Evolutionary conservation across 139 green algal genomes (phyloP), one percentile per base, ranked within the genome.

Genomic region (Chlorella sp.): DNA sequence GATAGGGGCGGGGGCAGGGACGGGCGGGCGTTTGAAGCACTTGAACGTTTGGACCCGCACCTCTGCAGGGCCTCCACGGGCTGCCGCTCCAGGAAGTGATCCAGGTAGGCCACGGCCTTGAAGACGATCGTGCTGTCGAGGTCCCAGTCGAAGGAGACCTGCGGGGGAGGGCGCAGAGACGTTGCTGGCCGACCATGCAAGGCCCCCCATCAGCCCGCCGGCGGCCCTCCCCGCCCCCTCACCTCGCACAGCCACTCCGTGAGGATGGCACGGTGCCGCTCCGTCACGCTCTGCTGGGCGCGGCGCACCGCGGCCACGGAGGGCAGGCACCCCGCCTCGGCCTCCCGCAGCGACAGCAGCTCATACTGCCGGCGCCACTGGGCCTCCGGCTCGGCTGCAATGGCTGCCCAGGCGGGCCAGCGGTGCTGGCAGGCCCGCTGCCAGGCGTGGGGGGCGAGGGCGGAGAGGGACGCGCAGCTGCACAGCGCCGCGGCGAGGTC

Each of bases 61-160:
- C 68, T 51, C 48, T 46, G 58, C 16, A 85, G 80, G 68, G 70
- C 14, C 24, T 84, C 82, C 30, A 93, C 85, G 1, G 28, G 40
- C 30, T 80, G 64, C n/a, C 80, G 38, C 24, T 58, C 73, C 41
- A 94, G 80, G 78, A 88, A 94, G 76, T 90, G 81, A 69, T 95
- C 92, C 16, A 95, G 88, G 76, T 93, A 94, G 60, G 77, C 69
- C 40, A 90, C 88, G 32, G 89, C 92, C 51, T 92, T 86, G 85
- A 92, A 94, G 17, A 92, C 82, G 8, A 95, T 75, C 3, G 91
- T 89, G 32, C 80, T 89, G 48, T 95, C 92, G 28, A 93, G 80
- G 48, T 91, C 40, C 92, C 92, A 95, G 62, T 94, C 91, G 69
- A 86, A 92, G 36, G 88, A 86, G 9, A 94, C 90, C 91, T 94